A percentile compares a stretch with the other conserved stretches of the same genome.
Conservation (phyloP, 495 filamentous ascomycete species). For the Penicillium chermesinum region DNA sequence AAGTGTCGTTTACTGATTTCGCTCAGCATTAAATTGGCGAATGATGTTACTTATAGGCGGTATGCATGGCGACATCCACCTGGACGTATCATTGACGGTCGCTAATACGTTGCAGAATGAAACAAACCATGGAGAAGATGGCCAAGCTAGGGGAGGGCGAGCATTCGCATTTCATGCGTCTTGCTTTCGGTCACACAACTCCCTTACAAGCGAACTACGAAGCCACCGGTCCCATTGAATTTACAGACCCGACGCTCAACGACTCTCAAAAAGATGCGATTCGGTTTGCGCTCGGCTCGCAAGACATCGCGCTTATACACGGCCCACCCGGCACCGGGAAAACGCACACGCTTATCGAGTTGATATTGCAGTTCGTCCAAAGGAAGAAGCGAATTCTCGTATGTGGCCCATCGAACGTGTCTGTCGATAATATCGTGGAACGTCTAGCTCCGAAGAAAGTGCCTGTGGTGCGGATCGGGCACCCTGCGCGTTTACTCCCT, state of each 20-base stretch:
- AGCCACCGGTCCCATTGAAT: conserved; percentile 58
- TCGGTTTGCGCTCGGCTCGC: conserved; percentile 74
- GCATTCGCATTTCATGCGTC: conserved; percentile 69
- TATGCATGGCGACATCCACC: conserved; percentile 23
- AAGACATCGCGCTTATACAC: conserved; percentile 88
- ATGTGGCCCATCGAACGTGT: conserved; percentile 93
- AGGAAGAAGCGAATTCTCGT: conserved; percentile 73
- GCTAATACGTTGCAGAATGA: conserved; percentile 59
- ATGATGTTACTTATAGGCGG: conserved; percentile 88
- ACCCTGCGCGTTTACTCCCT: conserved; percentile 86
- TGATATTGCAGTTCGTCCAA: conserved; percentile 80
- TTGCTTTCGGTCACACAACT: conserved; percentile 66
- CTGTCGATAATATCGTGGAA: conserved; percentile 98
- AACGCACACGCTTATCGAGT: conserved; percentile 92
- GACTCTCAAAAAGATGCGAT: conserved; percentile 90
- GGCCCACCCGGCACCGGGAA: conserved; percentile 96
- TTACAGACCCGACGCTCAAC: conserved; percentile 76
- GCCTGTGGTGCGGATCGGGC: conserved; percentile 83
- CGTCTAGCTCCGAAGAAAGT: conserved; percentile 76
- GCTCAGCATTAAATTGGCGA: conserved; percentile 78
- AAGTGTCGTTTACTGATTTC: conserved; percentile 10
- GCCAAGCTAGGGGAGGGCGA: conserved; percentile 64
- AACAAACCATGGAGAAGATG: conserved; percentile 77
- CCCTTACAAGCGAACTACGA: conserved; percentile 43
- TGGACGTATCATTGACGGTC: too few species aligned